Evolutionary conservation across 768 basidiomycete genomes (phyloP), one percentile per base, ranked within the genome.

Genomic region (Lentinula sp.): DNA sequence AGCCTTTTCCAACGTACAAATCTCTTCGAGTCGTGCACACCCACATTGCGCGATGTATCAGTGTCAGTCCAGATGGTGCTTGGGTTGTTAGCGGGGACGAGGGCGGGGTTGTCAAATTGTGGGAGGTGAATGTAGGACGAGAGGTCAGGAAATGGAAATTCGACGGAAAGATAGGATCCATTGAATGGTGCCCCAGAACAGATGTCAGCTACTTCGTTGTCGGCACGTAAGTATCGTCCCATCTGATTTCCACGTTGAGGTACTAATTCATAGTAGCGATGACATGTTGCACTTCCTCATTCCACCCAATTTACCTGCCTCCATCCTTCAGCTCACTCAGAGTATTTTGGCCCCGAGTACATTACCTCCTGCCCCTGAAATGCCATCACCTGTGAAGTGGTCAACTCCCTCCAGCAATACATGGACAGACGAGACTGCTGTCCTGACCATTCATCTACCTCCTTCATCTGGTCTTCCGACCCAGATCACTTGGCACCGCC

Each of bases 81-180:
- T 99, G 96, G 95, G 88, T 86, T 7, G 83, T 90, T 41, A 95
- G 92, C 60, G 97, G 95, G 5, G 93, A 95, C 63, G 97, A 98
- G 69, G 81, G 81, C 63, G 97, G 97, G 3, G 74, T 84, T 33
- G 88, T 98, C 18, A 84, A 88, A 63, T 74, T 98, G 52, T 98
- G 95, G 95, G 97, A 98, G 72, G 84, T 90, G 18, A 86, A 85
- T 50, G 88, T 96, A 54, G 97, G 97, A 6, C 81, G 88, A 60
- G 91, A 95, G 71, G 85, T 95, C 23, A 90, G 88, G 74, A 81
- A 85, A 66, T 98, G 95, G 94, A 82, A 83, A 67, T 85, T 98
- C 64, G 81, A 84, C 59, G 76, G 82, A 65, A 92, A 88, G 67
- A 81, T 99, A 63, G 90, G 91, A 49, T 81, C 91, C 33, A 74